These are phyloP conservation scores for Anethum foeniculum DNA, from an alignment of 140 eudicot species.

Conservation along the genomic window DNA sequence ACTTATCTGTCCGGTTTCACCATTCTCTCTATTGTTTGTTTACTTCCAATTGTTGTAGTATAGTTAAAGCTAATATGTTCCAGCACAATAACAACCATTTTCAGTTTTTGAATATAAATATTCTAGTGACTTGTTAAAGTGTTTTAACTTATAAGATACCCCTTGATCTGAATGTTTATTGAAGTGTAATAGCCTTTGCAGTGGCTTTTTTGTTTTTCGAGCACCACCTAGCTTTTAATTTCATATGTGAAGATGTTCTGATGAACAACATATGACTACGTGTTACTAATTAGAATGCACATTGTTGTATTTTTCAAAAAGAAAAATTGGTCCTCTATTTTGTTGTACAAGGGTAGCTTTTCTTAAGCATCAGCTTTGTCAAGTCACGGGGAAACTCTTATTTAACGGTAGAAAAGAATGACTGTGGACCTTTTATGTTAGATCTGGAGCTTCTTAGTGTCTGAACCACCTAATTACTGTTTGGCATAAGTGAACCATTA, in stretches of 20 bases:
- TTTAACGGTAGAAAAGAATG: neutral
- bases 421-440: neutral
- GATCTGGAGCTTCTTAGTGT: neutral
- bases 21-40: too few relatives aligned
- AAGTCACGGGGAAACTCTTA: neutral
- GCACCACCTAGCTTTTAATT: neutral
- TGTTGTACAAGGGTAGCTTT: neutral
- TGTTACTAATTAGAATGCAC: neutral
- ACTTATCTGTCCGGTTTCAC: neutral
- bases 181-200: neutral
- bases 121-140: neutral
- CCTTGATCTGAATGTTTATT: neutral
- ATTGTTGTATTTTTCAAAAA: neutral
- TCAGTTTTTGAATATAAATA: neutral
- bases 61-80: neutral
- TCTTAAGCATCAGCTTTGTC: neutral
- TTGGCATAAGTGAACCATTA: neutral
- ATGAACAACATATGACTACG: neutral
- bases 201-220: neutral
- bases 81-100: neutral
- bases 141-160: neutral
- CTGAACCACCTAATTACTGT: neutral
- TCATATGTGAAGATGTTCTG: neutral
- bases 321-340: neutral
- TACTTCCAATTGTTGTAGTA: too few relatives aligned